Evolutionary conservation across 1,284 basidiomycete species (phyloP).

Genomic region (Trichosporon sp.): DNA sequence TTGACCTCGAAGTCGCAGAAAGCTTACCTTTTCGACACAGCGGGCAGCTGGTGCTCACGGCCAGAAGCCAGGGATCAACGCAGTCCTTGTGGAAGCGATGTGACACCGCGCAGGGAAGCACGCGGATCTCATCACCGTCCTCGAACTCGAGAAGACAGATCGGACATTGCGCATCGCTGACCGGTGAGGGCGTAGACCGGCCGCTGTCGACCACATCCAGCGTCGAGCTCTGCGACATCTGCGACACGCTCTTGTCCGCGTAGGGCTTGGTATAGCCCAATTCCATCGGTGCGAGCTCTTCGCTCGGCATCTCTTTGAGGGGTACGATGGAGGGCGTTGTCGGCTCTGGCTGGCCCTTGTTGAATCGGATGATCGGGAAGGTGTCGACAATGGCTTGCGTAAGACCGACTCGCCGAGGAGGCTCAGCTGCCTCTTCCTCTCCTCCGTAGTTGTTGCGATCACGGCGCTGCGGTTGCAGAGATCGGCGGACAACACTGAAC

Average conservation of each 20-base stretch:
- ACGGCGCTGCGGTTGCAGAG: constrained; percentile 50
- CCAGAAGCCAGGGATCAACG: constrained; percentile 57
- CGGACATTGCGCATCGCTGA: constrained; percentile 69
- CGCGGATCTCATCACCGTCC: constrained; percentile 79
- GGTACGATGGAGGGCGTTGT: not conserved
- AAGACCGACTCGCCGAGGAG: constrained; percentile 62
- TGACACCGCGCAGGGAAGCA: constrained; percentile 80
- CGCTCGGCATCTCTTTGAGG: not conserved
- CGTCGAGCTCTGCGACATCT: not conserved
- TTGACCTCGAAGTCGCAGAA: not conserved
- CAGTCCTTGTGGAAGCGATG: constrained; percentile 73
- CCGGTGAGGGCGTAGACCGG: not conserved
- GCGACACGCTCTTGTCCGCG: not conserved
- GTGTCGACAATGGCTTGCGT: constrained; percentile 87
- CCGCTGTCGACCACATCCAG: constrained; percentile 10
- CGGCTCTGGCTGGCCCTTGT: constrained; percentile 24
- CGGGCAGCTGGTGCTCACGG: constrained; percentile 83
- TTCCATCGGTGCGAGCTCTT: not conserved
- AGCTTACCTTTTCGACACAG: constrained; percentile 76
- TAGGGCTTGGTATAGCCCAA: not conserved
- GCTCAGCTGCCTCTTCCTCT: constrained; percentile 7
- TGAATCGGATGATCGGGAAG: constrained; percentile 86
- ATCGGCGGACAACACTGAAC: constrained; percentile 55
- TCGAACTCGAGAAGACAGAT: constrained; percentile 92
- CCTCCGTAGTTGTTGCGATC: constrained; percentile 23